Evolutionary conservation across 257 asterid species (phyloP).

Genomic region (Ballota nigra): DNA sequence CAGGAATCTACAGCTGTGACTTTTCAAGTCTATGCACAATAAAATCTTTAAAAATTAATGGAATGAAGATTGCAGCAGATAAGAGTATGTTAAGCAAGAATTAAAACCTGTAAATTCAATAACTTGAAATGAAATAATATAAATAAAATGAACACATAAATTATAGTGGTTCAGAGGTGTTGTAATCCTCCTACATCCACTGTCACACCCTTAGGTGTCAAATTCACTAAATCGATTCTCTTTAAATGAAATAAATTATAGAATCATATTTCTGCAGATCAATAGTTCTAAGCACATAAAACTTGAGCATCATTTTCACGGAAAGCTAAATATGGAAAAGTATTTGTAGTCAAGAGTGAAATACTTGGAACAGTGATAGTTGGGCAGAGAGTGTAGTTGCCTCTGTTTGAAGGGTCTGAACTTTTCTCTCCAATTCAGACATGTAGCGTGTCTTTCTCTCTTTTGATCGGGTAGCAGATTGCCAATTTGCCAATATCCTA

Average conservation of each 20-base stretch:
- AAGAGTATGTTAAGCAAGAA: too few relatives aligned
- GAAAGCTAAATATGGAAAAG: background rate
- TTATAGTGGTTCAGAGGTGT: too few relatives aligned
- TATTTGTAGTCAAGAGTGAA: background rate
- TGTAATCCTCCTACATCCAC: too few relatives aligned
- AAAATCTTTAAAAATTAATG: too few relatives aligned
- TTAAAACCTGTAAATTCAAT: too few relatives aligned
- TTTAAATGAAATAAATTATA: background rate
- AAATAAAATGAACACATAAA: too few relatives aligned
- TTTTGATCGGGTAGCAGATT: conserved; percentile 92
- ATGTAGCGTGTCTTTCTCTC: conserved; percentile 84
- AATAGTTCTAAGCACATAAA: background rate
- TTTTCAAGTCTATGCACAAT: too few relatives aligned
- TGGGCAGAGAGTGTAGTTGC: conserved; percentile 91
- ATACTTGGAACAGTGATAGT: conserved; percentile 72
- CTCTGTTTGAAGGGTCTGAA: conserved; percentile 93
- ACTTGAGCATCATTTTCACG: background rate
- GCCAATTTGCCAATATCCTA: conserved; percentile 95
- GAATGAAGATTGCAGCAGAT: too few relatives aligned
- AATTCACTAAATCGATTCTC: too few relatives aligned
- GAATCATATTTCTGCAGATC: background rate
- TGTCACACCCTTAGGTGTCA: too few relatives aligned
- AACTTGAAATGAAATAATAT: too few relatives aligned
- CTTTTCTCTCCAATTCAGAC: conserved; percentile 92
- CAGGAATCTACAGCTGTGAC: too few relatives aligned